These are phyloP conservation scores for Panicum miliaceum DNA, from an alignment of 176 grass and related monocot genomes.

Conservation along the genomic window DNA sequence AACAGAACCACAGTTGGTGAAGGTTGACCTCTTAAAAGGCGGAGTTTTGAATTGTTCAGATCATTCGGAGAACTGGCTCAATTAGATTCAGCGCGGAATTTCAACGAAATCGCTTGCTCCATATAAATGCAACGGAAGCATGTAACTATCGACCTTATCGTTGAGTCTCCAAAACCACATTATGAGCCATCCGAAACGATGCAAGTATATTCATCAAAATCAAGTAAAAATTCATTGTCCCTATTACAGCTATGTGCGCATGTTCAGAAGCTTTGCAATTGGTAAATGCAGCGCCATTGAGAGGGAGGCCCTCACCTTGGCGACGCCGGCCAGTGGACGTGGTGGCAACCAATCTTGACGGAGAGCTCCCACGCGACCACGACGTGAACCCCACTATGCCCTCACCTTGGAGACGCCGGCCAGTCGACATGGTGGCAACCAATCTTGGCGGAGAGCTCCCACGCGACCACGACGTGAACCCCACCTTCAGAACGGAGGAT, in stretches of 20 bases:
- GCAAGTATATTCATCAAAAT: background rate
- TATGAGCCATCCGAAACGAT: background rate
- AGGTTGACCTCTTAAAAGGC: background rate
- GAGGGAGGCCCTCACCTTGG: slow-evolving; percentile 28
- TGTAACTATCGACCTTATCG: background rate
- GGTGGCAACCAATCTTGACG: slow-evolving; percentile 28
- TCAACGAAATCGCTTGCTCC: background rate
- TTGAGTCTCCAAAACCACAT: background rate
- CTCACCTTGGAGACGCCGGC: too few relatives aligned
- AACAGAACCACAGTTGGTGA: background rate
- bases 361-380: slow-evolving; percentile 25
- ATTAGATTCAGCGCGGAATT: background rate
- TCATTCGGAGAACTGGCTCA: background rate
- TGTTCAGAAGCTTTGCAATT: background rate
- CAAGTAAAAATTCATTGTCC: background rate
- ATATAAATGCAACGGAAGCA: background rate
- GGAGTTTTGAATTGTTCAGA: background rate
- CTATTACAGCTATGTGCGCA: background rate
- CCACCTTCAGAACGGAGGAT: background rate
- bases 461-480: background rate
- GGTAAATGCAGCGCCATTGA: background rate
- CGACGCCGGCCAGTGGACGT: background rate
- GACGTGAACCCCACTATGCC: too few relatives aligned
- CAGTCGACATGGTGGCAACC: too few relatives aligned
- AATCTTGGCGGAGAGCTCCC: too few relatives aligned